These are phyloP conservation scores for Boletus pseudopeckii DNA, from an alignment of 768 basidiomycete genomes.

Conservation along the genomic window DNA sequence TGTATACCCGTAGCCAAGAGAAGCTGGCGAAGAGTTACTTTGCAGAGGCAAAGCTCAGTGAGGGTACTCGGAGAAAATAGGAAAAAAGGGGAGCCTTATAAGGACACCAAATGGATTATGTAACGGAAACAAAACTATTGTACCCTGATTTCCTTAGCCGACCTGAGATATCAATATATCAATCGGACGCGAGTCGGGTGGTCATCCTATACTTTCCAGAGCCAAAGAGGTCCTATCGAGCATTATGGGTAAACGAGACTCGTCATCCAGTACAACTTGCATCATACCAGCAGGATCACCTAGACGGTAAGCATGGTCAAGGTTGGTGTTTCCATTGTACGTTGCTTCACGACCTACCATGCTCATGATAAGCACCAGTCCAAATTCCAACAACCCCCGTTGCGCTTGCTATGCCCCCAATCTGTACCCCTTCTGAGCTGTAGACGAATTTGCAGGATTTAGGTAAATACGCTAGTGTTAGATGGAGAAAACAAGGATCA, in stretches of 20 bases:
- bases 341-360: constrained; percentile 34
- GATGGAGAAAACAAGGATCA: constrained; percentile 25
- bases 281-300: constrained; percentile 64
- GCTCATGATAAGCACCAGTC: constrained; percentile 60
- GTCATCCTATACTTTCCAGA: constrained; percentile 55
- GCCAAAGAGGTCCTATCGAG: constrained; percentile 63
- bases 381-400: constrained; percentile 66
- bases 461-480: neutral
- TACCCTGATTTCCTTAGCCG: neutral
- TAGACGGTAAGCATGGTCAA: constrained; percentile 16
- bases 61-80: constrained; percentile 10
- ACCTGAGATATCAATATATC: too few species aligned
- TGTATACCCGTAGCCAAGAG: constrained; percentile 51
- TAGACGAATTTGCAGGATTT: neutral
- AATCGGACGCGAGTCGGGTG: constrained; percentile 25
- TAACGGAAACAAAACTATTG: neutral
- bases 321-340: neutral
- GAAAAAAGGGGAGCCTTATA: neutral
- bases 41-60: constrained; percentile 31
- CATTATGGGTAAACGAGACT: neutral
- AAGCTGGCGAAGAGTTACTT: constrained; percentile 55
- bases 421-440: constrained; percentile 65
- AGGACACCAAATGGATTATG: constrained; percentile 7
- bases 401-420: constrained; percentile 63
- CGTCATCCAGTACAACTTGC: neutral